Evolutionary conservation across 139 green algal genomes (phyloP), one percentile per base, ranked within the genome.

Genomic region (Coelastrella sp.): DNA sequence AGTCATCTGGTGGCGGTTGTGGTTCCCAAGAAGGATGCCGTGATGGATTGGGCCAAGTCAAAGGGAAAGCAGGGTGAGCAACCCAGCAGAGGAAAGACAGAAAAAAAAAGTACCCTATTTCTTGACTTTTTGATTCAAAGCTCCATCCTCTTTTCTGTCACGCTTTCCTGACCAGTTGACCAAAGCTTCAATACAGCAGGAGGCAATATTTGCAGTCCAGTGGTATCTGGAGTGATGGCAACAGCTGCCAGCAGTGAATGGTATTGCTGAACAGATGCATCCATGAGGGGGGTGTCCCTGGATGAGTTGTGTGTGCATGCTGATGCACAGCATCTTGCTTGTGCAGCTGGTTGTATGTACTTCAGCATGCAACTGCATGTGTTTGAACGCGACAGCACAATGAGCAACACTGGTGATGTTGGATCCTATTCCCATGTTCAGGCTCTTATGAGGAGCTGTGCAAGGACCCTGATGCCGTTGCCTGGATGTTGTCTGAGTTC

Each of bases 1-100:
- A 96, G 84, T 91, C 89, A 49, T 58, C 94, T 99, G 63, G 94
- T 99, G 58, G 96, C 95, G 4, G 95, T 99, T 60, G 97, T 97
- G 78, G 97, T 99, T 27, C 97, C 97, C 8, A 89, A 93, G 49
- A 81, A 92, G 27, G 66, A 57, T 25, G 89, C 88, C 24, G 85
- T 97, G 9, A 78, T 91, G 87, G 85, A 85, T 17, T 97, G 96
- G 94, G 97, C 95, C 19, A 92, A 89, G 75, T 73, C 89, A 61
- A 70, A 91, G 9, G 95, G 93, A 60, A 80, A 95, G 12, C 27
- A 17, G 3, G 91, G 90, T n/a, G 88, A 91, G 68, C 35, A 49
- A 49, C 35, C n/a, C n/a, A n/a, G n/a, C n/a, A n/a, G n/a, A n/a
- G n/a, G n/a, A n/a, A n/a, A n/a, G n/a, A n/a, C n/a, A n/a, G n/a